Evolutionary conservation across 2,329 filamentous ascomycete genomes (phyloP).

Genomic region (Nemania serpens): DNA sequence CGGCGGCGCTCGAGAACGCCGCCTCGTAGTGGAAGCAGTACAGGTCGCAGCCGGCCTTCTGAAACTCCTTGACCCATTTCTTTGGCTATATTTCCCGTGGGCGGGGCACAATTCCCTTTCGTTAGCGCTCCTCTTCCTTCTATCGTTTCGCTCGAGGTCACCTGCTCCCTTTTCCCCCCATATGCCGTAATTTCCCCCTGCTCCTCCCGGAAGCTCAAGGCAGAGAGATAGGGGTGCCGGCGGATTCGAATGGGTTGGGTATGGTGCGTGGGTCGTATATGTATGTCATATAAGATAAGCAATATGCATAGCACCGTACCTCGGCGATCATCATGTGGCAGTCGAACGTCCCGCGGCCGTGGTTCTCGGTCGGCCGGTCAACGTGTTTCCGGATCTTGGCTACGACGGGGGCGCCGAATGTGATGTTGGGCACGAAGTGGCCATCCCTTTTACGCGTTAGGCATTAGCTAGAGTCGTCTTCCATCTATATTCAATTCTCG

Average conservation of each 20-base stretch:
- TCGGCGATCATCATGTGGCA: slow-evolving; percentile 99
- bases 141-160: neutral
- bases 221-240: no score
- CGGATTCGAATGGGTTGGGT: no score
- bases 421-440: slow-evolving; percentile 98
- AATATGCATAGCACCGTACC: slow-evolving; percentile 57
- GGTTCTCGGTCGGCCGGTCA: slow-evolving; percentile 68
- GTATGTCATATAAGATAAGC: no score
- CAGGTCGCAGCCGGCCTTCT: slow-evolving; percentile 92
- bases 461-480: slow-evolving; percentile 11
- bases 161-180: neutral
- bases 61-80: slow-evolving; percentile 96
- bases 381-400: slow-evolving; percentile 91
- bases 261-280: no score
- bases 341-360: slow-evolving; percentile 91
- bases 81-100: slow-evolving; percentile 68
- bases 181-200: neutral
- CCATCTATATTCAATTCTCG: neutral
- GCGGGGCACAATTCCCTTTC: neutral
- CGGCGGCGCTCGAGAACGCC: slow-evolving; percentile 84
- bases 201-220: neutral
- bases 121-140: slow-evolving; percentile 9
- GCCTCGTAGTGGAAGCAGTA: slow-evolving; percentile 99
- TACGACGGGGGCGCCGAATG: slow-evolving; percentile 92
- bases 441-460: slow-evolving; percentile 74